These are phyloP conservation scores for Ceratocystis harringtonii DNA, from an alignment of 2,329 filamentous ascomycete species.

Conservation along the genomic window DNA sequence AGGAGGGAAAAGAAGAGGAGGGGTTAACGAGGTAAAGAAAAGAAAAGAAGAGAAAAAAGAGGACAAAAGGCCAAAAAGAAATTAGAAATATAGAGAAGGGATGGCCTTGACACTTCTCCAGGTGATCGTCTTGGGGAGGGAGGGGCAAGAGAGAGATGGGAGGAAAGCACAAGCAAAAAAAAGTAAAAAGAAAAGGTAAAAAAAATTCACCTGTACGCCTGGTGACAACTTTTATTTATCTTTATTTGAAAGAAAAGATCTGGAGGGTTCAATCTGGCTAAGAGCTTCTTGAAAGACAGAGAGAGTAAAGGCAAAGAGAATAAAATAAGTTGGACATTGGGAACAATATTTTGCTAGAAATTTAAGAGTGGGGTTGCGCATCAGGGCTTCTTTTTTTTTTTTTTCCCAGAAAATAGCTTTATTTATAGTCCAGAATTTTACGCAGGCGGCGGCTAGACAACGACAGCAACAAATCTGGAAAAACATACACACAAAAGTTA, in stretches of 20 bases:
- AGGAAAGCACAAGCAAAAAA: neutral
- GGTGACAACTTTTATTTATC: conserved; percentile 10
- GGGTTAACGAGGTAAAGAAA: no score
- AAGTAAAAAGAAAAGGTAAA: conserved; percentile 2
- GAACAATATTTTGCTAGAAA: conserved; percentile 13
- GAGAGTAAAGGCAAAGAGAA: conserved; percentile 3
- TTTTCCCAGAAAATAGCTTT: neutral
- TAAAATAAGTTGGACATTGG: neutral
- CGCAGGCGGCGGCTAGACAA: neutral
- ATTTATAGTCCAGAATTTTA: conserved; percentile 4
- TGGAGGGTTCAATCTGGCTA: neutral
- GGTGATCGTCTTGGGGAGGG: neutral
- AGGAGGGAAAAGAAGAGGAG: neutral
- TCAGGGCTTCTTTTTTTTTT: conserved; percentile 14
- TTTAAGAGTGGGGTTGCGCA: conserved; percentile 17
- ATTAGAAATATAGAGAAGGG: conserved; percentile 2
- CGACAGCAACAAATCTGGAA: neutral
- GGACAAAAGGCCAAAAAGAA: conserved; percentile 6
- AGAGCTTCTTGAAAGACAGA: neutral
- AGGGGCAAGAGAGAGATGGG: neutral
- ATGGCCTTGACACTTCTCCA: neutral
- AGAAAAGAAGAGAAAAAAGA: conserved; percentile 6
- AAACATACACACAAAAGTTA: neutral
- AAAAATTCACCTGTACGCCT: conserved; percentile 12
- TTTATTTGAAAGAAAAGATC: conserved; percentile 12